Percentiles rank a stretch among this genome's conserved stretches.
These are phyloP conservation scores for Phytophthora litchii DNA, from an alignment of 352 stramenopile genomes.

Conservation along the genomic window DNA sequence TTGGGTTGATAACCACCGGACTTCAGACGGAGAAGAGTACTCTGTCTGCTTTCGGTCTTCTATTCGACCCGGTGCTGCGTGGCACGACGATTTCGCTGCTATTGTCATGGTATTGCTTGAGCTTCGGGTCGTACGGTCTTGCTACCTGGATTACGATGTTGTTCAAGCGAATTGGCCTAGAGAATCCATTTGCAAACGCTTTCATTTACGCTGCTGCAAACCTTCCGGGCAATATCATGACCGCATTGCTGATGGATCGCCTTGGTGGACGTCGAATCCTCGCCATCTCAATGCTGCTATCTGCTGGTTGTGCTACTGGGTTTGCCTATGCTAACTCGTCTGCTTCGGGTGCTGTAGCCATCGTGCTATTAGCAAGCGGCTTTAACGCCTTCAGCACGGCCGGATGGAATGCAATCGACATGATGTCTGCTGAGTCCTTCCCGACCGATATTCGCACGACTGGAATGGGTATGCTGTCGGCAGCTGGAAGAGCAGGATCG, in stretches of 20 bases:
- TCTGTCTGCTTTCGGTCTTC: conserved; percentile 35
- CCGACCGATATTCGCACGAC: conserved; percentile 90
- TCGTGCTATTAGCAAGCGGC: conserved; percentile 82
- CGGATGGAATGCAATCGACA: conserved; percentile 92
- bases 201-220: conserved; percentile 93
- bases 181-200: conserved; percentile 91
- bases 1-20: conserved; percentile 1
- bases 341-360: conserved; percentile 42
- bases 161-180: conserved; percentile 90
- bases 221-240: conserved; percentile 91
- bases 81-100: conserved; percentile 69
- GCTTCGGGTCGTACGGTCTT: conserved; percentile 90
- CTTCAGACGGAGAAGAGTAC: conserved; percentile 29
- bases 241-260: conserved; percentile 69
- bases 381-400: conserved; percentile 94
- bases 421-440: conserved; percentile 92
- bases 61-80: conserved; percentile 66
- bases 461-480: conserved; percentile 89
- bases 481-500: conserved; percentile 80
- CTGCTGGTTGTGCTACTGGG: conserved; percentile 61
- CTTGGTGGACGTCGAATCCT: conserved; percentile 74
- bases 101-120: conserved; percentile 77
- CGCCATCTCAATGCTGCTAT: conserved; percentile 74
- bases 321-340: conserved; percentile 76
- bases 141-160: conserved; percentile 94